Conservation (phyloP, 257 asterid genomes). For the Haberlea rhodopensis region DNA sequence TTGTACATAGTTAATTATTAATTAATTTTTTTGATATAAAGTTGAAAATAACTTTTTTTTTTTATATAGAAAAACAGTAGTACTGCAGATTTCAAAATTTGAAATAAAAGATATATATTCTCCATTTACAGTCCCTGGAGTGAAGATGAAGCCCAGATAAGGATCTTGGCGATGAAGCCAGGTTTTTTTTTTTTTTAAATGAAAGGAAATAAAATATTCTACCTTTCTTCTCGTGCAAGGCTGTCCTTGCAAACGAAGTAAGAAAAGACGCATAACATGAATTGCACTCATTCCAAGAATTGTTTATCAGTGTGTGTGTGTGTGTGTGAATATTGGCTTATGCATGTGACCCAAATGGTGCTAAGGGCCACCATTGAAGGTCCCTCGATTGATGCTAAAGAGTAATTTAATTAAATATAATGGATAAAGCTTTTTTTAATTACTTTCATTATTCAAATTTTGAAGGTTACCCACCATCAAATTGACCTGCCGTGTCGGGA, state of each 20-base stretch:
- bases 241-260: not conserved
- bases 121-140: no score
- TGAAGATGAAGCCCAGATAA: no score
- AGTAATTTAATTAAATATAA: no score
- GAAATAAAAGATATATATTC: no score
- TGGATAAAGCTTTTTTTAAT: not conserved
- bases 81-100: no score
- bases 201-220: slow-evolving; percentile 1
- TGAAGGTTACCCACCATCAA: no score
- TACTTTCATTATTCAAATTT: not conserved
- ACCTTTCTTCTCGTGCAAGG: slow-evolving; percentile 8
- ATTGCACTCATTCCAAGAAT: not conserved
- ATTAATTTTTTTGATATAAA: no score
- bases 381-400: not conserved
- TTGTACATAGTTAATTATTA: no score
- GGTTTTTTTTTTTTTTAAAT: not conserved
- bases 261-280: not conserved
- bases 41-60: no score
- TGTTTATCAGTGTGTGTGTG: not conserved
- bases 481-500: no score
- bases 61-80: no score
- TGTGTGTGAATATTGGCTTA: not conserved
- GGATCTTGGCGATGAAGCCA: no score
- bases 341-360: not conserved
- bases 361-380: not conserved